Evolutionary conservation across 257 asterid genomes (phyloP), one percentile per base, ranked within the genome.

Genomic region (Solanum boliviense): DNA sequence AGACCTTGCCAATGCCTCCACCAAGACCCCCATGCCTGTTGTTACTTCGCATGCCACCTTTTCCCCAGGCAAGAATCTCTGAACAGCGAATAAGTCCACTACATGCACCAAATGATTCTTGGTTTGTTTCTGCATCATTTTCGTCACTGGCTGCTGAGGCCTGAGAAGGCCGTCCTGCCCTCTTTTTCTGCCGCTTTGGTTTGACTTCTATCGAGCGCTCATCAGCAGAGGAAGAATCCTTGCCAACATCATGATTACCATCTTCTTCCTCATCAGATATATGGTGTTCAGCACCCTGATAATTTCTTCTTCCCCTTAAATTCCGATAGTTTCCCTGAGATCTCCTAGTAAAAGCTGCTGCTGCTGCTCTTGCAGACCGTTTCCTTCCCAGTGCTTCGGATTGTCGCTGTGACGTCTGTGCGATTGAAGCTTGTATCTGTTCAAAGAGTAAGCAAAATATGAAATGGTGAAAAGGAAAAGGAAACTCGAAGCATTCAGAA

Each of bases 371-470:
- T 74, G 94, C 91, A 39, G 95, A 90, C 89, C 96, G 93, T 89
- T 96, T 97, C 89, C 93, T 96, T 88, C 99, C 99, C 84, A 95
- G 90, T 91, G 98, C 99, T 92, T 97, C 99, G 32, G 98, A 89
- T 91, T 97, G 99, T 79, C 99, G 95, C 83, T 92, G 95, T 84
- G 92, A 91, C 71, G 99, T 97, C 92, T 94, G 96, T 72, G 98
- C 96, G 89, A 97, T 95, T 62, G 94, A 95, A 91, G 93, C 99
- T 94, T 97, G 99, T 90, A 97, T 95, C 99, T 96, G 94, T 87
- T 78, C 34, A 87, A 89, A 88, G 79, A 86, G 75, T 38, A 83
- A 44, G 85, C 84, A 71, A 70, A 71, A 32, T 36, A 10, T 41
- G 88, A 91, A 86, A 34, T 34, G 86, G 76, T 34, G 67, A 65